Evolutionary conservation across 768 basidiomycete species (phyloP).

Genomic region (Mycena floridula): DNA sequence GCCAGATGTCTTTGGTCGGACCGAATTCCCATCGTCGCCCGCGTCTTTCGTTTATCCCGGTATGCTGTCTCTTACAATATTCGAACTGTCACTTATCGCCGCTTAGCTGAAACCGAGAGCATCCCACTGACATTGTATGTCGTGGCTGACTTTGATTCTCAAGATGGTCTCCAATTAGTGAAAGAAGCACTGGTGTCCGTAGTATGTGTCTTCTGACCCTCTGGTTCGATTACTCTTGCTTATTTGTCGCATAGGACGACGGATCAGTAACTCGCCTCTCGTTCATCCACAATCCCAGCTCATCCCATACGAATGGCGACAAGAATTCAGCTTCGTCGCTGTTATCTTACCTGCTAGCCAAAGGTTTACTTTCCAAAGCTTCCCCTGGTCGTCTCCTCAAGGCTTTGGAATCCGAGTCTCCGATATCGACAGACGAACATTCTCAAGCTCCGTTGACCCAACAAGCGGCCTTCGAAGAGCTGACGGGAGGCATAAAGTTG

Average conservation of each 20-base stretch:
- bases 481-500: slow-evolving; percentile 28
- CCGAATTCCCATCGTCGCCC: slow-evolving; percentile 33
- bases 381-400: slow-evolving; percentile 32
- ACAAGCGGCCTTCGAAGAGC: slow-evolving; percentile 21
- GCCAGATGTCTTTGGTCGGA: slow-evolving; percentile 43
- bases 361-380: slow-evolving; percentile 30
- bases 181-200: slow-evolving; percentile 60
- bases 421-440: slow-evolving; percentile 6
- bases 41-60: slow-evolving; percentile 60
- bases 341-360: slow-evolving; percentile 43
- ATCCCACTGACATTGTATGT: slow-evolving; percentile 52
- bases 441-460: slow-evolving; percentile 23
- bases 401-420: slow-evolving; percentile 24
- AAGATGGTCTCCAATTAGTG: slow-evolving; percentile 50
- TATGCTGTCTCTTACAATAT: slow-evolving; percentile 23
- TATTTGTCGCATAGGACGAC: slow-evolving; percentile 27
- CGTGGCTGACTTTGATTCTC: slow-evolving; percentile 72
- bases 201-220: slow-evolving; percentile 32
- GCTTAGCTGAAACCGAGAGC: slow-evolving; percentile 22
- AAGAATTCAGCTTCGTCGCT: slow-evolving; percentile 34
- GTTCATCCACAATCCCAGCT: slow-evolving; percentile 71
- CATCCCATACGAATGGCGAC: no score
- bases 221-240: slow-evolving; percentile 4
- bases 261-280: slow-evolving; percentile 53
- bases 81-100: background rate